Percentiles rank a stretch among this genome's conserved stretches.
Conservation (phyloP, 805 yeast species). For the Allodekkera sacchari region DNA sequence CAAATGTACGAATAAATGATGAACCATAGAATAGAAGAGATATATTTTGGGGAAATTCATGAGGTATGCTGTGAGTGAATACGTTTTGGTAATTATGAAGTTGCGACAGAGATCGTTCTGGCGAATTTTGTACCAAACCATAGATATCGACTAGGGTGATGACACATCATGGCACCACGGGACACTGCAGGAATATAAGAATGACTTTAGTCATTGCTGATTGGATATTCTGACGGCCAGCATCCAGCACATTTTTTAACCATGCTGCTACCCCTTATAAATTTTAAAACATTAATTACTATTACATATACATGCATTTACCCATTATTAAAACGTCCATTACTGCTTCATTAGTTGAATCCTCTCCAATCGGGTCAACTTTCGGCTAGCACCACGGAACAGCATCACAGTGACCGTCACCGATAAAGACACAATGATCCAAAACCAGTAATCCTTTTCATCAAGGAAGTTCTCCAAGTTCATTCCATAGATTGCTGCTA, state of each 20-base stretch:
- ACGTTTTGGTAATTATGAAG: neutral
- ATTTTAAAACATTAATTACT: neutral
- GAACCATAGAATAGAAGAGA: neutral
- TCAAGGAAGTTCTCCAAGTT: constrained; percentile 89
- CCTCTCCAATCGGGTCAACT: constrained; percentile 57
- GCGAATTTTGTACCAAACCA: neutral
- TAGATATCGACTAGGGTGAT: neutral
- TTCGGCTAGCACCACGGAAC: constrained; percentile 45
- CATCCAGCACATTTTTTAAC: too few species aligned
- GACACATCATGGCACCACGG: too few species aligned
- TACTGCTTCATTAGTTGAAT: constrained; percentile 34
- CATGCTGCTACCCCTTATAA: too few species aligned
- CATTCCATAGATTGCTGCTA: constrained; percentile 93
- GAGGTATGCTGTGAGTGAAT: neutral
- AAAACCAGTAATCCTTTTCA: constrained; percentile 66
- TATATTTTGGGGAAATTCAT: constrained; percentile 1
- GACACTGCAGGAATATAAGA: too few species aligned
- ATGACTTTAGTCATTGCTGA: neutral
- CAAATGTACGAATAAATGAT: neutral
- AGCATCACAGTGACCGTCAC: constrained; percentile 32
- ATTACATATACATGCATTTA: neutral
- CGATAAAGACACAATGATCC: constrained; percentile 38
- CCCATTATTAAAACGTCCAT: too few species aligned
- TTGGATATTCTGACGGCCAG: neutral
- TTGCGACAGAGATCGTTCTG: too few species aligned